Conservation (phyloP, 164 flowering plant genomes). For the Stephania yunnanensis region DNA sequence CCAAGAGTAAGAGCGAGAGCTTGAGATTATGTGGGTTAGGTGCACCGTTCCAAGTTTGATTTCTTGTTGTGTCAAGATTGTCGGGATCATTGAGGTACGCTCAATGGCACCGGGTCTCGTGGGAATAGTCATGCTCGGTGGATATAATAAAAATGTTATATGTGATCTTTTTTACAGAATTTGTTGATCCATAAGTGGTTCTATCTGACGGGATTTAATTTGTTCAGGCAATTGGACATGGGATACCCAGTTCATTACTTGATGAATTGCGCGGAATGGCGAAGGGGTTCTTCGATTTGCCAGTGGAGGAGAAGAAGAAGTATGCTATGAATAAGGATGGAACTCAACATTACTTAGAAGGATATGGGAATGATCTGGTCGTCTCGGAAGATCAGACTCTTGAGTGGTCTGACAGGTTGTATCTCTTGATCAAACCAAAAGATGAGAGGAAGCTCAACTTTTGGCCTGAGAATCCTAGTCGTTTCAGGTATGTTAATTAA, state of each 20-base stretch:
- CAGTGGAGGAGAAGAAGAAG: background rate
- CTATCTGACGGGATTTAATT: too few species aligned
- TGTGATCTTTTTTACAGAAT: too few species aligned
- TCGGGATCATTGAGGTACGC: too few species aligned
- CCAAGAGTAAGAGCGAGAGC: too few species aligned
- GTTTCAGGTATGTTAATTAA: slow-evolving; percentile 15
- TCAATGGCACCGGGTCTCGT: too few species aligned
- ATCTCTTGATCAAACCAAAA: slow-evolving; percentile 9
- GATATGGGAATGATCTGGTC: background rate
- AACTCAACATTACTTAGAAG: background rate
- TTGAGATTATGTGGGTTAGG: too few species aligned
- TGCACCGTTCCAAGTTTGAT: too few species aligned
- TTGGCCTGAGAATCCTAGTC: slow-evolving; percentile 18
- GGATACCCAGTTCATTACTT: background rate
- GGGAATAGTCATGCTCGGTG: too few species aligned
- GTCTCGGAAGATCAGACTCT: background rate
- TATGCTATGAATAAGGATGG: background rate
- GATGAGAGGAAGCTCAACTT: slow-evolving; percentile 3
- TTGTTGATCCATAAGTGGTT: too few species aligned
- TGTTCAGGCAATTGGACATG: background rate
- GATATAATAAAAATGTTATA: too few species aligned
- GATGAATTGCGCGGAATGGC: background rate
- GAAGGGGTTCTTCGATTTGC: background rate
- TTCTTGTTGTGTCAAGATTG: too few species aligned
- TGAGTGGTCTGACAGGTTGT: background rate